Evolutionary conservation across 2,329 filamentous ascomycete species (phyloP).

Genomic region (Raffaelea deltoideospora): DNA sequence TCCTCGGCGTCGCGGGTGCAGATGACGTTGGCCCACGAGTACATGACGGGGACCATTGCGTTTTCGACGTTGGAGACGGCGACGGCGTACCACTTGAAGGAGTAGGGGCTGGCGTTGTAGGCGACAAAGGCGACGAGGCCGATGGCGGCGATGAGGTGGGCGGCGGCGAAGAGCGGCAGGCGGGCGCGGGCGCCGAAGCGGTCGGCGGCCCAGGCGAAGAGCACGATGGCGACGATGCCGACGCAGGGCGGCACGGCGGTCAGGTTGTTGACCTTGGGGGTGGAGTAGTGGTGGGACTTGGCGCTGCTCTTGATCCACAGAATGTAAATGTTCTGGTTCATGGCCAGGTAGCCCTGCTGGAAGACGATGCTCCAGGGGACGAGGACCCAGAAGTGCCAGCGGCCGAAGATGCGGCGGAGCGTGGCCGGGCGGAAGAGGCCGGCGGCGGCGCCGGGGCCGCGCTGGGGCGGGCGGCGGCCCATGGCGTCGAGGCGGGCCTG

Average conservation of each 20-base stretch:
- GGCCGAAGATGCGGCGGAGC: constrained; percentile 1
- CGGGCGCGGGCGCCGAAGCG: constrained; percentile 1
- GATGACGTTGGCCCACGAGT: constrained; percentile 22
- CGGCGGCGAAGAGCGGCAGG: constrained; percentile 2
- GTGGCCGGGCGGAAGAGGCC: background rate
- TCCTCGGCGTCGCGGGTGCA: constrained; percentile 23
- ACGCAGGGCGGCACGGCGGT: constrained; percentile 5
- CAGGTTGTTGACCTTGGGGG: constrained; percentile 7
- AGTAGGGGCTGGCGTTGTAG: constrained; percentile 1
- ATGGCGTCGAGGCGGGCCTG: constrained; percentile 13
- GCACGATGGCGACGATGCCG: constrained; percentile 5
- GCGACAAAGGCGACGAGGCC: constrained; percentile 2
- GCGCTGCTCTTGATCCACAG: constrained; percentile 6
- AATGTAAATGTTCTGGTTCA: constrained; percentile 4
- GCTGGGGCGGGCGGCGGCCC: constrained; percentile 1
- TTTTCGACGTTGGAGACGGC: constrained; percentile 5
- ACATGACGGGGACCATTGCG: constrained; percentile 7
- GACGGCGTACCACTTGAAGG: constrained; percentile 6
- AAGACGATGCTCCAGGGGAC: constrained; percentile 7
- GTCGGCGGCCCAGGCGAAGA: constrained; percentile 3
- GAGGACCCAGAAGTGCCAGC: constrained; percentile 8
- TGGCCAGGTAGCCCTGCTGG: constrained; percentile 5
- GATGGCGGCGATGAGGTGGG: constrained; percentile 3
- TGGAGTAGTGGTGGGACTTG: constrained; percentile 1
- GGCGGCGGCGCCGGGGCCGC: no score